Conservation (phyloP, 352 stramenopile genomes). For the Saprolegnia diclina region DNA sequence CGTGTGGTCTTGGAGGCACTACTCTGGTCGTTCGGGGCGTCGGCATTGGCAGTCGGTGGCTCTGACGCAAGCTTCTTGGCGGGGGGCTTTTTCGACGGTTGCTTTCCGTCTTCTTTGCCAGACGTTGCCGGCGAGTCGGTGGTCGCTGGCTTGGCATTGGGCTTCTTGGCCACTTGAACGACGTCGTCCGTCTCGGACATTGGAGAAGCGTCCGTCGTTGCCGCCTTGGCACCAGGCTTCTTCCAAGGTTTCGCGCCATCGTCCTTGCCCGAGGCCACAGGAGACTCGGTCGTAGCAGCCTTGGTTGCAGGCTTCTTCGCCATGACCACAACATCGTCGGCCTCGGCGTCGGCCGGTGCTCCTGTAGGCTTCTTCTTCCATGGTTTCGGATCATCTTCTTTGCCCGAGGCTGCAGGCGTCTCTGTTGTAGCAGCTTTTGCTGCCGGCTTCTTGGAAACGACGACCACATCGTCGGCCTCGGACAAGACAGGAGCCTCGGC, state of each 20-base stretch:
- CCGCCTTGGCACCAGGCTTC: neutral
- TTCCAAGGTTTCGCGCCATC: neutral
- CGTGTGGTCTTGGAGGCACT: too few relatives aligned
- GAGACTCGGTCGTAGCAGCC: neutral
- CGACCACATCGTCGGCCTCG: neutral
- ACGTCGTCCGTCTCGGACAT: neutral
- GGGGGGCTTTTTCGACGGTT: neutral
- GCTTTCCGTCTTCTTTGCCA: neutral
- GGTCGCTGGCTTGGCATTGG: neutral
- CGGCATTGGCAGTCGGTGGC: neutral
- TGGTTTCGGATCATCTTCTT: too few relatives aligned
- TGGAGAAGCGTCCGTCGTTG: neutral
- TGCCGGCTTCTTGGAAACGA: neutral
- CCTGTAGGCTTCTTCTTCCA: too few relatives aligned
- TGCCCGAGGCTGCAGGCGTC: too few relatives aligned
- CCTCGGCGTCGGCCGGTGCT: too few relatives aligned
- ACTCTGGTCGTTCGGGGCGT: neutral
- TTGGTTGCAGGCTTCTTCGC: neutral
- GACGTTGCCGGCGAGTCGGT: constrained; percentile 9
- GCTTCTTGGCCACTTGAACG: neutral
- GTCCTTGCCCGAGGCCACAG: neutral
- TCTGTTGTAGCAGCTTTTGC: too few relatives aligned
- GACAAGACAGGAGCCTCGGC: neutral
- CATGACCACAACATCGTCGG: too few relatives aligned
- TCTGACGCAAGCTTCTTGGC: neutral